Conservation (phyloP, 2,329 filamentous ascomycete species). For the Hypoxylon sp. region DNA sequence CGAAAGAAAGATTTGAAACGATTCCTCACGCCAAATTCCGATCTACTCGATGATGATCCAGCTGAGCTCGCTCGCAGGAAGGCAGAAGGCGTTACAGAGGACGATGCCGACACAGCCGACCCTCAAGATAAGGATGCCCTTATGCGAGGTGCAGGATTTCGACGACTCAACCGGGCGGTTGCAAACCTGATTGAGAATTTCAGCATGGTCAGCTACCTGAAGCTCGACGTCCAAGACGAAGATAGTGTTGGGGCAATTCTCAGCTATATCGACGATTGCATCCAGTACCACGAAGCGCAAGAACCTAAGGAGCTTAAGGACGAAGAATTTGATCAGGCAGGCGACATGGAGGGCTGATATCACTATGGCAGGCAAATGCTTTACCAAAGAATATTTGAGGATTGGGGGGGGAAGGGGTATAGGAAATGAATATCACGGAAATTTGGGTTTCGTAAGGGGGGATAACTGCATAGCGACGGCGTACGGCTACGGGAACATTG, state of each 20-base stretch:
- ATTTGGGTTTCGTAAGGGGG: neutral
- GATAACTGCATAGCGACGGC: constrained; percentile 53
- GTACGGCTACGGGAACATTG: constrained; percentile 39
- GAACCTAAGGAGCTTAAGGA: constrained; percentile 56
- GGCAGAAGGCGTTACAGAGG: constrained; percentile 59
- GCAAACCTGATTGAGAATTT: constrained; percentile 95
- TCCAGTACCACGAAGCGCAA: constrained; percentile 56
- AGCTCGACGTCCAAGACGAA: constrained; percentile 90
- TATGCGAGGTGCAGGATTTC: constrained; percentile 86
- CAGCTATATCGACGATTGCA: constrained; percentile 69
- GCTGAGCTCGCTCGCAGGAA: constrained; percentile 64
- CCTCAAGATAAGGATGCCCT: constrained; percentile 77
- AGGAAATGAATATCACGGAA: constrained; percentile 1
- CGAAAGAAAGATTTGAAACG: constrained; percentile 89
- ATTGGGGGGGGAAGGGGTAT: neutral
- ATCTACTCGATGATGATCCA: constrained; percentile 85
- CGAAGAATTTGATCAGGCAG: constrained; percentile 50
- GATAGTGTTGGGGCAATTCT: constrained; percentile 83
- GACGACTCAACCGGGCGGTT: constrained; percentile 87
- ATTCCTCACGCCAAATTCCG: constrained; percentile 89
- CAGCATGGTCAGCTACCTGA: constrained; percentile 96
- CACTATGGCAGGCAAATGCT: neutral
- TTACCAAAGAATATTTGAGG: neutral
- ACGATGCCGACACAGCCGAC: constrained; percentile 69
- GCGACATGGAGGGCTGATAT: constrained; percentile 29